Conservation (phyloP, 225 moss, liverwort and hornwort species). For the Sphagnum tenellum region DNA sequence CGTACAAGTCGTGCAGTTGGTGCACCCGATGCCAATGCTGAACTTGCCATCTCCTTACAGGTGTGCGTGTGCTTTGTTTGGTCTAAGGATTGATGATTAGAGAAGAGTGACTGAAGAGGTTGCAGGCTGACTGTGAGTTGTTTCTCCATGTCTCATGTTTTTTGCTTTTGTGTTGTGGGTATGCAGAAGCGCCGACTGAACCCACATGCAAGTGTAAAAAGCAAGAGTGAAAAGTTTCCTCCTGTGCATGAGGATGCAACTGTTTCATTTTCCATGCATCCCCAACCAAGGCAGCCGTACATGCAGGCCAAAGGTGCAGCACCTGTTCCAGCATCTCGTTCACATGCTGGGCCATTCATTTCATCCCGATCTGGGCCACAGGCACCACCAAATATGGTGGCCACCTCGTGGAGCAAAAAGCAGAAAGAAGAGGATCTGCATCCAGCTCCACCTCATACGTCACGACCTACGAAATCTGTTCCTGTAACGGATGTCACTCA, state of each 20-base stretch:
- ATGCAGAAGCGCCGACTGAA: conserved; percentile 67
- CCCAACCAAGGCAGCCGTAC: conserved; percentile 60
- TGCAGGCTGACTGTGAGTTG: neutral
- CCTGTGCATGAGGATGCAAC: conserved; percentile 87
- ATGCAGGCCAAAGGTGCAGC: conserved; percentile 81
- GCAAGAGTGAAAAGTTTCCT: conserved; percentile 97
- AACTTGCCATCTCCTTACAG: conserved; percentile 71
- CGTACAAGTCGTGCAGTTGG: conserved; percentile 68
- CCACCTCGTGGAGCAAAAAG: conserved; percentile 82
- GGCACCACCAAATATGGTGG: conserved; percentile 56
- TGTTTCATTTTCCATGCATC: conserved; percentile 80
- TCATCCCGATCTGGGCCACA: conserved; percentile 92
- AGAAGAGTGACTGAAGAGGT: neutral
- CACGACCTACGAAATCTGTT: conserved; percentile 66
- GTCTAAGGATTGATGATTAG: neutral
- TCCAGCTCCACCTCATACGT: conserved; percentile 56
- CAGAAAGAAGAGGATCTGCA: conserved; percentile 87
- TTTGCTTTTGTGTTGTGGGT: neutral
- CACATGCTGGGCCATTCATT: conserved; percentile 51
- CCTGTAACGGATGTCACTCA: conserved; percentile 69
- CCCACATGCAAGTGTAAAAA: conserved; percentile 66
- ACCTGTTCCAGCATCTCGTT: conserved; percentile 50
- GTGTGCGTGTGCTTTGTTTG: conserved; percentile 23
- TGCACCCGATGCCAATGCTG: conserved; percentile 95
- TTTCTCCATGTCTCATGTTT: neutral